A percentile compares a stretch with the other conserved stretches of the same genome.
Evolutionary conservation across 306 rosid genomes (phyloP).

Genomic region (Rosa multiflora): DNA sequence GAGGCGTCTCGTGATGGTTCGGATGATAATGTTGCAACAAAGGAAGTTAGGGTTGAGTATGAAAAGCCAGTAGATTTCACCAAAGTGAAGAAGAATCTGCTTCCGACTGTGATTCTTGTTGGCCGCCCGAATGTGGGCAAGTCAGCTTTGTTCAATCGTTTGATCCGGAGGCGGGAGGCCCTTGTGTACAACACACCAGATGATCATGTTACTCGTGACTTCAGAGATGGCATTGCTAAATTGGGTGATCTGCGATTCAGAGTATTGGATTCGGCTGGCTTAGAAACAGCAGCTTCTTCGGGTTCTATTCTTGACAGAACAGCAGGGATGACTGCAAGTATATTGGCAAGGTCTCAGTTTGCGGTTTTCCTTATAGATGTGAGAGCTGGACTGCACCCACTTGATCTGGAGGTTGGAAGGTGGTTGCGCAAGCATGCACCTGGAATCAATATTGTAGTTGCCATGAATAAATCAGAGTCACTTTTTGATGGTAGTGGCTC

Average conservation of each 20-base stretch:
- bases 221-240: conserved; percentile 89
- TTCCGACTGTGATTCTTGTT: conserved; percentile 57
- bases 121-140: conserved; percentile 83
- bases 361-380: conserved; percentile 82
- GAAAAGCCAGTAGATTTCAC: conserved; percentile 54
- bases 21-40: background rate
- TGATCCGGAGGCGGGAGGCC: conserved; percentile 88
- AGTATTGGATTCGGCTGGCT: conserved; percentile 91
- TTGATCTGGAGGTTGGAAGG: conserved; percentile 85
- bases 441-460: conserved; percentile 66
- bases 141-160: conserved; percentile 72
- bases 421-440: conserved; percentile 83
- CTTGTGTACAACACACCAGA: conserved; percentile 89
- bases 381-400: conserved; percentile 87
- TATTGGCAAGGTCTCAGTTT: conserved; percentile 58
- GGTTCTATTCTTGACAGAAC: conserved; percentile 90
- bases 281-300: conserved; percentile 72
- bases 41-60: conserved; percentile 7
- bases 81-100: conserved; percentile 46
- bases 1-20: background rate
- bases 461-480: conserved; percentile 83
- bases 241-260: conserved; percentile 81
- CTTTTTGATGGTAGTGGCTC: conserved; percentile 56
- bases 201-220: conserved; percentile 93
- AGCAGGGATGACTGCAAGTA: conserved; percentile 70